Conservation (phyloP, 2,329 filamentous ascomycete species). For the Xylariaceae sp. region DNA sequence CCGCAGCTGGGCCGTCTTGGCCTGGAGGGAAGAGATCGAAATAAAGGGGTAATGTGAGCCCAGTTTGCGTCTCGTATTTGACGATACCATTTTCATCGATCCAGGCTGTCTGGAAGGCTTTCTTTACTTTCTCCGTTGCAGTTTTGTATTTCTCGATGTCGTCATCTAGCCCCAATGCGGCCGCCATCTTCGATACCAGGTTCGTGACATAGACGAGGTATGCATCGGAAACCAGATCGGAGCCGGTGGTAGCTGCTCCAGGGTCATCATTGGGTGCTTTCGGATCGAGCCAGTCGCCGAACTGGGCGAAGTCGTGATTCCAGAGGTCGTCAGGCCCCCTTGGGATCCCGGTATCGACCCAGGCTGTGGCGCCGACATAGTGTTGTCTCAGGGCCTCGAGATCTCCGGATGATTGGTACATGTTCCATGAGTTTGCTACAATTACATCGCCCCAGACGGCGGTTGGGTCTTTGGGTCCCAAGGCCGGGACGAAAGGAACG, state of each 20-base stretch:
- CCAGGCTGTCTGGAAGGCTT: constrained; percentile 32
- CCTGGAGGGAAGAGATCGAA: constrained; percentile 34
- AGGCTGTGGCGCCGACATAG: constrained; percentile 37
- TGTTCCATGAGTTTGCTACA: constrained; percentile 38
- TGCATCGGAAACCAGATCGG: constrained; percentile 41
- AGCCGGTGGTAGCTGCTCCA: constrained; percentile 36
- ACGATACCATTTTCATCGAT: constrained; percentile 29
- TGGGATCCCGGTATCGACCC: constrained; percentile 36
- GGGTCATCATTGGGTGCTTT: constrained; percentile 39
- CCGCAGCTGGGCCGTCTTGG: constrained; percentile 23
- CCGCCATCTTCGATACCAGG: constrained; percentile 34
- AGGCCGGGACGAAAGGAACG: constrained; percentile 28
- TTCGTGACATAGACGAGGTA: constrained; percentile 42
- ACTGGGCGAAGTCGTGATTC: constrained; percentile 35
- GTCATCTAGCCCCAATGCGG: constrained; percentile 29
- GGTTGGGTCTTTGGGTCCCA: constrained; percentile 24
- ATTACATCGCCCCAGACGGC: constrained; percentile 42
- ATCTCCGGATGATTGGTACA: constrained; percentile 38
- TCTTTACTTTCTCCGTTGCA: constrained; percentile 21
- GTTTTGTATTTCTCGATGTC: constrained; percentile 24
- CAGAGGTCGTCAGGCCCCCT: constrained; percentile 37
- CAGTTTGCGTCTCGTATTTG: constrained; percentile 38
- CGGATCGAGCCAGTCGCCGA: constrained; percentile 47
- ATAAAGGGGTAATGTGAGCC: constrained; percentile 34
- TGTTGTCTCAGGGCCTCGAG: constrained; percentile 34